Evolutionary conservation across 371 early-diverging fungal genomes (phyloP), one percentile per base, ranked within the genome.

Genomic region (Smittium culicis): DNA sequence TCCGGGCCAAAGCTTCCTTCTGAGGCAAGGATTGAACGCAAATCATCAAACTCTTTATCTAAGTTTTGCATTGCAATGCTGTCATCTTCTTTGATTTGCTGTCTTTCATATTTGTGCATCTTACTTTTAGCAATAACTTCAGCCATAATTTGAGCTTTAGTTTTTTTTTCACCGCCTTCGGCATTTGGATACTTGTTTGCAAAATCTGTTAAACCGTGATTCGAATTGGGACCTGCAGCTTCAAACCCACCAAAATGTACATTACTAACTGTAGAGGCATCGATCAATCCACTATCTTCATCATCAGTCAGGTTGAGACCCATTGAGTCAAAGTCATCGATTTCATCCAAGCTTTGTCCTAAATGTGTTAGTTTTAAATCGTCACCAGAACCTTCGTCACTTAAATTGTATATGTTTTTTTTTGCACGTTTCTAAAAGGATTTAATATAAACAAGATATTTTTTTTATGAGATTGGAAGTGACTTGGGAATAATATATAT

Each of bases 51-150:
- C 58, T 94, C 94, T 11, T 86, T 87, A 76, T 97, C 96, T 58
- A 97, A 82, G 71, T 89, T 86, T 35, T 84, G 79, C 35, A 87
- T 85, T 31, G 90, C 74, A 0, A 83, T 86, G 8, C 86, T 85
- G 72, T 92, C 86, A 66, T 91, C 88, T 69, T 91, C 89, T 69
- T 88, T 87, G 35, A 82, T 83, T 71, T 79, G 74, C 75, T 93
- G 94, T 34, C 94, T 87, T 71, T 96, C 94, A 61, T 83, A 78
- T 81, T 93, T 93, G 82, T 95, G 86, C 73, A 84, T 70, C 77
- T 98, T 98, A 81, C 91, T 89, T 80, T 98, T 98, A 34, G 92
- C 89, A 65, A 98, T 96, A 31, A 98, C 79, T 74, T 98, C 96
- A 73, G 90, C 88, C 98, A 96, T 96, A 65, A 98, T 75, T 77